A percentile compares a stretch with the other conserved stretches of the same genome.
Conservation (phyloP, 129 eudicot genomes). For the Artemisia argyi region DNA sequence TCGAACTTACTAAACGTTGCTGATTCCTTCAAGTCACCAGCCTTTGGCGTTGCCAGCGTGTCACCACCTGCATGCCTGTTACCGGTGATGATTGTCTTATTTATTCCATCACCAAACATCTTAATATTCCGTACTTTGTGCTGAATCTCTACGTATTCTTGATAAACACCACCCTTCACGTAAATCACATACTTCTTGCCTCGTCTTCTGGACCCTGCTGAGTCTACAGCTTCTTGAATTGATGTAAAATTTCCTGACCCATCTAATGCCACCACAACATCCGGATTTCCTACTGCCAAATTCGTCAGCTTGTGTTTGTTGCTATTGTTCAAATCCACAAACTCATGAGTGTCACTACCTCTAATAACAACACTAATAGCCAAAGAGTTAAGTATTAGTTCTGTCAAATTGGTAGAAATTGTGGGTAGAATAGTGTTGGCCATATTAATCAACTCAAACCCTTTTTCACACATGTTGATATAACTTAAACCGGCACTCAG, state of each 20-base stretch:
- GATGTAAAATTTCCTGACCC: constrained; percentile 31
- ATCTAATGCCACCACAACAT: constrained; percentile 30
- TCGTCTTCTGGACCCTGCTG: not conserved
- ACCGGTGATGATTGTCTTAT: constrained; percentile 52
- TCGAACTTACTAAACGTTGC: constrained; percentile 32
- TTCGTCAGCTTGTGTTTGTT: not conserved
- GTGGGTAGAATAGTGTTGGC: constrained; percentile 2
- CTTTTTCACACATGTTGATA: constrained; percentile 24
- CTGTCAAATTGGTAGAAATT: constrained; percentile 23
- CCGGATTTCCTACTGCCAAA: not conserved
- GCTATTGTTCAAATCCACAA: not conserved
- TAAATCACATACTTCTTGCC: constrained; percentile 43
- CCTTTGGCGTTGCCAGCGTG: constrained; percentile 11
- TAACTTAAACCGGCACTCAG: constrained; percentile 27
- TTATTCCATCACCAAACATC: constrained; percentile 72
- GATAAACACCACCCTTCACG: constrained; percentile 62
- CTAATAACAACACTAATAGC: constrained; percentile 30
- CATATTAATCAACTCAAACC: constrained; percentile 28
- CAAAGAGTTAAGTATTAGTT: constrained; percentile 29
- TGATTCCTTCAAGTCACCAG: constrained; percentile 28
- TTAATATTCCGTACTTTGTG: constrained; percentile 26
- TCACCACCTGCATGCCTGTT: constrained; percentile 23
- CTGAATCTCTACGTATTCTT: constrained; percentile 42
- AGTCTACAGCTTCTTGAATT: constrained; percentile 27
- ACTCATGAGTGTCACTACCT: not conserved